phyloP scores from a whole-genome alignment of 23 red algal species.

The Gracilaria vermiculophylla region DNA sequence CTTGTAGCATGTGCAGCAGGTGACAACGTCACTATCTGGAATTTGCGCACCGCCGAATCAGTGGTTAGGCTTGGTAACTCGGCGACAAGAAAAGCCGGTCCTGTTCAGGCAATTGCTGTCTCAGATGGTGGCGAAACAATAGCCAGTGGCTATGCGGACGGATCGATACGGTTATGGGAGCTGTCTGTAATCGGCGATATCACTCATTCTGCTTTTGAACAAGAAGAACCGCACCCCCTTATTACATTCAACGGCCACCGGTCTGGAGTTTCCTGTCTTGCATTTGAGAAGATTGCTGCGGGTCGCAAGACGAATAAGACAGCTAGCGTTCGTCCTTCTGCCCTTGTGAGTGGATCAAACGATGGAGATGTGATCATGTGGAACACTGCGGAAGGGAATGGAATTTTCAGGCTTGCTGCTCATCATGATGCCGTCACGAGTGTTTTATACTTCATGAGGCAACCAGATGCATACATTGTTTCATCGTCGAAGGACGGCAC shows the following conservation, averaged over 20 bases:
- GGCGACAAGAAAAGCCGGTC: slow-evolving; percentile 32
- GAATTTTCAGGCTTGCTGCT: slow-evolving; percentile 68
- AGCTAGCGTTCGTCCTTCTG: not conserved
- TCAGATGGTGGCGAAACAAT: slow-evolving; percentile 7
- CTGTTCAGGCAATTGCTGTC: slow-evolving; percentile 38
- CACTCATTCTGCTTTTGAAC: not conserved
- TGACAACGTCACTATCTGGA: slow-evolving; percentile 68
- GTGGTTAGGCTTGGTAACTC: slow-evolving; percentile 43
- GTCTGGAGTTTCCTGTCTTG: slow-evolving; percentile 36
- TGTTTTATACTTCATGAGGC: slow-evolving; percentile 23
- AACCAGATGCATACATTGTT: slow-evolving; percentile 24
- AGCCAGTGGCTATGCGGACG: slow-evolving; percentile 82
- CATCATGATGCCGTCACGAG: slow-evolving; percentile 70
- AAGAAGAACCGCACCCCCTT: slow-evolving; percentile 16
- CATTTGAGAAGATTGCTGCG: slow-evolving; percentile 23
- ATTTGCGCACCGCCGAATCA: slow-evolving; percentile 38
- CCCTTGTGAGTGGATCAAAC: slow-evolving; percentile 60
- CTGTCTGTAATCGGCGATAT: not conserved
- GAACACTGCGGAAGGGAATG: slow-evolving; percentile 57
- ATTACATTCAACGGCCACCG: slow-evolving; percentile 62
- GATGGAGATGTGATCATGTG: slow-evolving; percentile 83
- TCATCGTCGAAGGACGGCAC: slow-evolving; percentile 76
- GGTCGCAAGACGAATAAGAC: not conserved
- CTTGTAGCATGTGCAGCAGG: slow-evolving; percentile 57
- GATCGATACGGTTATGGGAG: slow-evolving; percentile 62